phyloP scores from a whole-genome alignment of 768 basidiomycete genomes.

The Mycena alexandri region DNA sequence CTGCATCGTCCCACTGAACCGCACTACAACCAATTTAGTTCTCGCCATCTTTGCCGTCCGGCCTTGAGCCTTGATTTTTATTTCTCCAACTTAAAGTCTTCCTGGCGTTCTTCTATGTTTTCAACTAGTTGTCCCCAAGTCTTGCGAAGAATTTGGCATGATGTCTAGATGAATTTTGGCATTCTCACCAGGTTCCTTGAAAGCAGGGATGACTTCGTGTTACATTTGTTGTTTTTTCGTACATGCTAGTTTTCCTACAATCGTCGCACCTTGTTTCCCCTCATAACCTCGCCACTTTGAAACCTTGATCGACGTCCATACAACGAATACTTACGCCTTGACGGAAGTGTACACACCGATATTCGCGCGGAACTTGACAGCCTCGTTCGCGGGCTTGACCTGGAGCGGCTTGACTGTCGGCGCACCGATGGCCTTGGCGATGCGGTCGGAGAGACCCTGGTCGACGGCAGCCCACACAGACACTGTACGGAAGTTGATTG shows the following conservation, averaged over 20 bases:
- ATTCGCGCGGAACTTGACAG: conserved; percentile 63
- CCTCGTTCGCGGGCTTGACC: conserved; percentile 71
- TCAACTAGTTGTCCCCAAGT: no score
- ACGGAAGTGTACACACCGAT: conserved; percentile 44
- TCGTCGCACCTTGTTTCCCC: neutral
- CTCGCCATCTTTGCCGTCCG: no score
- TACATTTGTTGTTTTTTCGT: conserved; percentile 16
- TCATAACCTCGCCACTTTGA: conserved; percentile 11
- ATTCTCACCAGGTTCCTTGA: no score
- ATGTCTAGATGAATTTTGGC: no score
- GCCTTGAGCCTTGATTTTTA: no score
- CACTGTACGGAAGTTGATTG: conserved; percentile 53
- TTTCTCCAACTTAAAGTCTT: no score
- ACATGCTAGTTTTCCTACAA: conserved; percentile 7
- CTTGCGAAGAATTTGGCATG: no score
- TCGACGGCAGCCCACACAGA: conserved; percentile 86
- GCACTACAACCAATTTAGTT: no score
- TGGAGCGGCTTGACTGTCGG: conserved; percentile 69
- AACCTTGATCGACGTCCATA: conserved; percentile 6
- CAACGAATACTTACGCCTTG: neutral
- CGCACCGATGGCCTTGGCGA: conserved; percentile 81
- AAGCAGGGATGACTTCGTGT: neutral
- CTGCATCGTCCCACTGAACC: no score
- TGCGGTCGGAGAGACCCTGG: conserved; percentile 78
- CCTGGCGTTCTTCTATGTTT: no score